phyloP scores from a whole-genome alignment of 495 filamentous ascomycete genomes.

The Penicillium fimorum region DNA sequence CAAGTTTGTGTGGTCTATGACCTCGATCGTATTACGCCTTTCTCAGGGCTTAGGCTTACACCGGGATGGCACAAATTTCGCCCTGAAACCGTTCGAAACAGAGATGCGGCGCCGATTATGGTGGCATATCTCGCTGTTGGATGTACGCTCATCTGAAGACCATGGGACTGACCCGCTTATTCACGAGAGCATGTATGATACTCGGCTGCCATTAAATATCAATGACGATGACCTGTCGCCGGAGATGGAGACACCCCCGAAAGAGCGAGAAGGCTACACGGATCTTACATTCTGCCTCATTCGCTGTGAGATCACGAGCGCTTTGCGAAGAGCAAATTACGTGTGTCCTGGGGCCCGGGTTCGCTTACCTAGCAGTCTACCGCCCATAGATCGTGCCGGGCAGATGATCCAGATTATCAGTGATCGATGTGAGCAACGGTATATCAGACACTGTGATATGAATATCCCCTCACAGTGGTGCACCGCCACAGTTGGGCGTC shows the following conservation, averaged over 20 bases:
- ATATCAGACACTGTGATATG: slow-evolving; percentile 55
- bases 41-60: slow-evolving; percentile 79
- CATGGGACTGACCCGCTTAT: slow-evolving; percentile 80
- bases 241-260: slow-evolving; percentile 58
- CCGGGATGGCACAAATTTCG: slow-evolving; percentile 72
- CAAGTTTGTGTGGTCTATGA: slow-evolving; percentile 66
- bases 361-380: slow-evolving; percentile 19
- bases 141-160: slow-evolving; percentile 76
- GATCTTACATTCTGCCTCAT: slow-evolving; percentile 81
- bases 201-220: slow-evolving; percentile 69
- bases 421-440: slow-evolving; percentile 56
- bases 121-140: slow-evolving; percentile 78
- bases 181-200: slow-evolving; percentile 68
- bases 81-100: slow-evolving; percentile 70
- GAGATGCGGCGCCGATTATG: slow-evolving; percentile 84
- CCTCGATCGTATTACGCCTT: slow-evolving; percentile 71
- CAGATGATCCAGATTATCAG: slow-evolving; percentile 63
- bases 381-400: slow-evolving; percentile 52
- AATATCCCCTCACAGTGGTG: slow-evolving; percentile 69
- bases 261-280: slow-evolving; percentile 59
- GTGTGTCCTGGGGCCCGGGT: slow-evolving; percentile 27
- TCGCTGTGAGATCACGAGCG: slow-evolving; percentile 58
- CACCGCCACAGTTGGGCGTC: slow-evolving; percentile 61
- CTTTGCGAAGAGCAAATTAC: slow-evolving; percentile 43
- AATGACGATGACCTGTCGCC: slow-evolving; percentile 76